These are phyloP conservation scores for Tulasnella sp. DNA, from an alignment of 768 basidiomycete species.

Conservation along the genomic window DNA sequence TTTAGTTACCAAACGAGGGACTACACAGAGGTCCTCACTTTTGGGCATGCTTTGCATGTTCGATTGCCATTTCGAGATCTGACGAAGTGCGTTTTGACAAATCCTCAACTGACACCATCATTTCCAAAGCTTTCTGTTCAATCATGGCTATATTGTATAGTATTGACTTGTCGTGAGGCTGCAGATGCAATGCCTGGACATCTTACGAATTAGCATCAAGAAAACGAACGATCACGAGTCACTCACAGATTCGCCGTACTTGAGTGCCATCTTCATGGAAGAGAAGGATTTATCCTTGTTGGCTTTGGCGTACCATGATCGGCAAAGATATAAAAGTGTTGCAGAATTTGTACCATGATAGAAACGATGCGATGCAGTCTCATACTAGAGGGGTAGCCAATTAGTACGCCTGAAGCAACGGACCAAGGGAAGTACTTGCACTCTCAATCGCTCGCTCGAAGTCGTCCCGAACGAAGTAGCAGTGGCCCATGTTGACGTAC, in stretches of 20 bases:
- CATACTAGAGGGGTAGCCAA: slow-evolving; percentile 52
- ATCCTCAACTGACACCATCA: slow-evolving; percentile 65
- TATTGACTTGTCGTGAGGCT: slow-evolving; percentile 82
- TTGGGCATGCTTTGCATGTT: slow-evolving; percentile 78
- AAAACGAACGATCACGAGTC: background rate
- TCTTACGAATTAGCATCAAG: slow-evolving; percentile 1
- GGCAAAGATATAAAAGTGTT: slow-evolving; percentile 74
- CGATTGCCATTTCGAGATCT: slow-evolving; percentile 69
- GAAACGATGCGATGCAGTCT: slow-evolving; percentile 76
- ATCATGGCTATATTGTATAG: slow-evolving; percentile 98
- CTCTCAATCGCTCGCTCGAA: slow-evolving; percentile 94
- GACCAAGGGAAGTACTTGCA: slow-evolving; percentile 38
- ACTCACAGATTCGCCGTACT: slow-evolving; percentile 69
- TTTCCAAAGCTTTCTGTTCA: slow-evolving; percentile 89
- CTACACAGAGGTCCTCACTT: slow-evolving; percentile 45
- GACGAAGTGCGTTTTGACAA: slow-evolving; percentile 64
- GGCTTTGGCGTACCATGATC: slow-evolving; percentile 92
- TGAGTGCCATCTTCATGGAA: slow-evolving; percentile 76
- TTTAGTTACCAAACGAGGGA: background rate
- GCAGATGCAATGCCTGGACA: slow-evolving; percentile 68
- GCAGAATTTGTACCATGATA: slow-evolving; percentile 66
- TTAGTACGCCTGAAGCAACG: background rate
- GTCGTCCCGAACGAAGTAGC: slow-evolving; percentile 86
- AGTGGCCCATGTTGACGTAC: slow-evolving; percentile 94
- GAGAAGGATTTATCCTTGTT: slow-evolving; percentile 77